These are phyloP conservation scores for Mortierella sp. DNA, from an alignment of 371 early-diverging fungal species.

Conservation along the genomic window DNA sequence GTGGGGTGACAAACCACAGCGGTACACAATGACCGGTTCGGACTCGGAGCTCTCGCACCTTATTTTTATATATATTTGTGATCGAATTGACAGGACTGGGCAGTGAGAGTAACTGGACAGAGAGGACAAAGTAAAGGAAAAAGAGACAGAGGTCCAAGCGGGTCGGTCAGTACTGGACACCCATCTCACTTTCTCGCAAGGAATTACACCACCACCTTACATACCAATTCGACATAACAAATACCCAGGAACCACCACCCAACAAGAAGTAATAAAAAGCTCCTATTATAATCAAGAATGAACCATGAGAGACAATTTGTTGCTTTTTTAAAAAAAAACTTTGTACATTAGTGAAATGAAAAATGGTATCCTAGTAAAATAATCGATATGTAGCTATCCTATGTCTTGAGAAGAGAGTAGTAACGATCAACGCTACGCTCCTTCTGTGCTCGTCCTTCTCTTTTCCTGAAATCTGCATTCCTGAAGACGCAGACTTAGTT, in stretches of 20 bases:
- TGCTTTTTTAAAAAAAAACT: neutral
- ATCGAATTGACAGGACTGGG: neutral
- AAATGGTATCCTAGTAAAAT: neutral
- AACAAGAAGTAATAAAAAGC: neutral
- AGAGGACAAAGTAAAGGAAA: neutral
- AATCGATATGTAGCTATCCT: neutral
- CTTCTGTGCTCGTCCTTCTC: neutral
- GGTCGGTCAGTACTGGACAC: neutral
- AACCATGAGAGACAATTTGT: neutral
- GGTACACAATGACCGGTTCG: neutral
- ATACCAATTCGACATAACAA: neutral
- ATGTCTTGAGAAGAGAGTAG: neutral
- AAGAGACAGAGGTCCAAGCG: neutral
- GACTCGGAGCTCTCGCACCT: neutral
- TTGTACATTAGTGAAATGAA: constrained; percentile 15
- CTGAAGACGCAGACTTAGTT: constrained; percentile 10
- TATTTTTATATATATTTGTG: neutral
- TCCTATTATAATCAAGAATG: neutral
- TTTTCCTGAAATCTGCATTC: neutral
- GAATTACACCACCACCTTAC: neutral
- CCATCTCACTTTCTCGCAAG: neutral
- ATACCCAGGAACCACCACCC: neutral
- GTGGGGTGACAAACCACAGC: too few relatives aligned
- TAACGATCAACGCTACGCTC: neutral
- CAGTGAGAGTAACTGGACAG: neutral